phyloP scores from a whole-genome alignment of 2,329 filamentous ascomycete species.

The Apiospora pterosperma region DNA sequence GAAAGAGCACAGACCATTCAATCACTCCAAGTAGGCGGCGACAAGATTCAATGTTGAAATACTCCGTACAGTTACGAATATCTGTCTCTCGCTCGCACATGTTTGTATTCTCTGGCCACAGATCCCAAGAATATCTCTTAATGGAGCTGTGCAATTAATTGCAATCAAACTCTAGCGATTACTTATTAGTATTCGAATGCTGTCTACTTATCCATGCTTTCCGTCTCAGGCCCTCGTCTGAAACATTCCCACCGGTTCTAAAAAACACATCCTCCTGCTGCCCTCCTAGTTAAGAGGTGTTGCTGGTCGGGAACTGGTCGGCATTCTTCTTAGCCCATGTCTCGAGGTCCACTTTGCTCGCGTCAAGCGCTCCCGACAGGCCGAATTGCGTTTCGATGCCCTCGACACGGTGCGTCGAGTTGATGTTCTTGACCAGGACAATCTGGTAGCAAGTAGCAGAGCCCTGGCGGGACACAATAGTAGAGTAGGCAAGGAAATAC shows the following conservation, averaged over 20 bases:
- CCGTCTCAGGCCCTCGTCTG: background rate
- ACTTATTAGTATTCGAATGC: background rate
- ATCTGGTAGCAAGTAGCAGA: slow-evolving; percentile 77
- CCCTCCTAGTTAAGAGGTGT: slow-evolving; percentile 16
- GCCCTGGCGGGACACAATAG: slow-evolving; percentile 73
- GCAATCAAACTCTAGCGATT: background rate
- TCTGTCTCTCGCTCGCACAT: background rate
- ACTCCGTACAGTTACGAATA: too few species aligned
- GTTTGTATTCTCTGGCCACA: background rate
- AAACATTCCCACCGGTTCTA: background rate
- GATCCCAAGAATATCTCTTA: too few species aligned
- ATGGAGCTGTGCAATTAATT: background rate
- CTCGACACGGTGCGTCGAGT: slow-evolving; percentile 74
- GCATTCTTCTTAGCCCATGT: slow-evolving; percentile 31
- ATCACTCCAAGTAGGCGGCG: too few species aligned
- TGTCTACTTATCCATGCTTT: background rate
- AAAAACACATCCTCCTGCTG: too few species aligned
- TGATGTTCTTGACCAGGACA: slow-evolving; percentile 77
- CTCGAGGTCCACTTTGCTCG: slow-evolving; percentile 27
- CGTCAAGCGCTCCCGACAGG: slow-evolving; percentile 56
- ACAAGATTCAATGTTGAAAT: background rate
- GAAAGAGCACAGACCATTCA: background rate
- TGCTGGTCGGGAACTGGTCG: slow-evolving; percentile 28
- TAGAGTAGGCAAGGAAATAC: slow-evolving; percentile 74
- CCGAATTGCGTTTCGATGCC: slow-evolving; percentile 65